Evolutionary conservation across 306 rosid species (phyloP).

Genomic region (Acacia confusa): DNA sequence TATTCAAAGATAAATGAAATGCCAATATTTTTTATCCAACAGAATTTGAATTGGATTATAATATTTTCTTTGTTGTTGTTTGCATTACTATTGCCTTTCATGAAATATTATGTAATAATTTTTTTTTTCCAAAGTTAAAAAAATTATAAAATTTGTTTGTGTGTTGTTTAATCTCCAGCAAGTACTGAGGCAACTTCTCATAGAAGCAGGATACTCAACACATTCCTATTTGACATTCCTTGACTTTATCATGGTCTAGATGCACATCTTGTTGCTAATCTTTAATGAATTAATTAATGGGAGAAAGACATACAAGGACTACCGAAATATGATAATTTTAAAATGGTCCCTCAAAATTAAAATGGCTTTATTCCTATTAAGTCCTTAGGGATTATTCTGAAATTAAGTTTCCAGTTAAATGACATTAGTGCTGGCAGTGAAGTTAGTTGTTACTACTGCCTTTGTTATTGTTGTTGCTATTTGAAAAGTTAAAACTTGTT

Average conservation of each 20-base stretch:
- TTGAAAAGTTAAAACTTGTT: too few species aligned
- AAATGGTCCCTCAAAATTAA: too few species aligned
- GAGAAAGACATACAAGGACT: too few species aligned
- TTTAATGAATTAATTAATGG: background rate
- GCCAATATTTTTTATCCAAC: background rate
- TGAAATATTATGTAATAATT: background rate
- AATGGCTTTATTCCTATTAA: too few species aligned
- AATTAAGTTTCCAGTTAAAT: too few species aligned
- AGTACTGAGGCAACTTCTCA: conserved; percentile 63
- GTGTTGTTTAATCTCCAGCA: conserved; percentile 49
- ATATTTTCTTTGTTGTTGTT: background rate
- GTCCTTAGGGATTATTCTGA: too few species aligned
- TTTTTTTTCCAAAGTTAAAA: background rate
- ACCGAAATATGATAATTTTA: too few species aligned
- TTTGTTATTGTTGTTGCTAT: too few species aligned
- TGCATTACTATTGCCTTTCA: background rate
- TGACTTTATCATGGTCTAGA: conserved; percentile 76
- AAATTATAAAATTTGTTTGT: too few species aligned
- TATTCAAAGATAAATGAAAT: background rate
- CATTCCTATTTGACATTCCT: conserved; percentile 61
- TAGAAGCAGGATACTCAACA: conserved; percentile 81
- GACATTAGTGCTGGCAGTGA: too few species aligned
- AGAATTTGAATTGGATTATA: background rate
- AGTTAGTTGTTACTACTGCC: too few species aligned
- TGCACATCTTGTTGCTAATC: conserved; percentile 3